These are phyloP conservation scores for Saccharomycopsis sp. DNA, from an alignment of 805 yeast species.

Conservation along the genomic window DNA sequence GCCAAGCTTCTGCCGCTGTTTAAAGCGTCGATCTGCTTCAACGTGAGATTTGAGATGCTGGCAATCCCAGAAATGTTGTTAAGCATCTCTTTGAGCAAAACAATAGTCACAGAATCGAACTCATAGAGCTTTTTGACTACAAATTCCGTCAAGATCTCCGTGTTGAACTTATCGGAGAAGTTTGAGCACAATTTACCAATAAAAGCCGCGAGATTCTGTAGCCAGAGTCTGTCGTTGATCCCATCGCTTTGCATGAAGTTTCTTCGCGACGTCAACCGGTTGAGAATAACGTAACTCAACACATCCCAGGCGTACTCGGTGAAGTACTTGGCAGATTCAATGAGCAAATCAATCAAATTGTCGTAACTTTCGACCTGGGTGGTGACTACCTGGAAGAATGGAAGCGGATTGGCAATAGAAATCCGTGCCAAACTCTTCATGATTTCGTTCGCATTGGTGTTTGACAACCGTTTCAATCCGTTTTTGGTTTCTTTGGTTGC, in stretches of 20 bases:
- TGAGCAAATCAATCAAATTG: slow-evolving; percentile 71
- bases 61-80: slow-evolving; percentile 75
- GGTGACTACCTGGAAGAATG: slow-evolving; percentile 63
- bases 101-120: slow-evolving; percentile 52
- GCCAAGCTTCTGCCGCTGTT: slow-evolving; percentile 59
- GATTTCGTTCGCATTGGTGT: slow-evolving; percentile 67
- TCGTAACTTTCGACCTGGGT: slow-evolving; percentile 89
- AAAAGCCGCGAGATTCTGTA: slow-evolving; percentile 73
- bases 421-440: slow-evolving; percentile 68
- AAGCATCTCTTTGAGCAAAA: slow-evolving; percentile 62
- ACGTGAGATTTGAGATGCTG: slow-evolving; percentile 58
- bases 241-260: slow-evolving; percentile 70
- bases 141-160: slow-evolving; percentile 54
- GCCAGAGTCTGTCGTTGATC: slow-evolving; percentile 74
- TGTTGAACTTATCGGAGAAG: slow-evolving; percentile 47
- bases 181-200: slow-evolving; percentile 63
- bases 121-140: slow-evolving; percentile 56
- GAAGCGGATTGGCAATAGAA: slow-evolving; percentile 70
- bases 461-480: slow-evolving; percentile 72
- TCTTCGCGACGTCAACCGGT: slow-evolving; percentile 66
- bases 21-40: slow-evolving; percentile 55
- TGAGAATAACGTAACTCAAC: slow-evolving; percentile 63
- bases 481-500: slow-evolving; percentile 78
- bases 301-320: slow-evolving; percentile 81
- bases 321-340: slow-evolving; percentile 70